Evolutionary conservation across 345 rosid genomes (phyloP).

Genomic region (Gynandropsis gynandra): DNA sequence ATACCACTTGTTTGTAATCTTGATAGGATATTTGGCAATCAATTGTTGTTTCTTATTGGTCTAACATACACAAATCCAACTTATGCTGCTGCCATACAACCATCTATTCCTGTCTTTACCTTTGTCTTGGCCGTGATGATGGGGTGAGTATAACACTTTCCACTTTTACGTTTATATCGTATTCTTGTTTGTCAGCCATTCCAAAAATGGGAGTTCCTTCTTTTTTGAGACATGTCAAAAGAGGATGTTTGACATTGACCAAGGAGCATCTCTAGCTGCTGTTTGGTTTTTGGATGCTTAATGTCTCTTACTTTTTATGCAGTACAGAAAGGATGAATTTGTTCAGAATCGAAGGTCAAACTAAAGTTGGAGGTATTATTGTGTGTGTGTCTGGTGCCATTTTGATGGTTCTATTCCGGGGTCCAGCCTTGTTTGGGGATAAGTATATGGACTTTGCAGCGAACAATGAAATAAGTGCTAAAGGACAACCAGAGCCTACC

Average conservation of each 20-base stretch:
- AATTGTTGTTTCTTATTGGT: slow-evolving; percentile 89
- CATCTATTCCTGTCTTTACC: slow-evolving; percentile 95
- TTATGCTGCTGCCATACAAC: slow-evolving; percentile 96
- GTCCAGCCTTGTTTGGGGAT: slow-evolving; percentile 72
- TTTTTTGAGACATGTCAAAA: background rate
- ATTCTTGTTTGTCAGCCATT: too few species aligned
- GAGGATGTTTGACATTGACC: too few species aligned
- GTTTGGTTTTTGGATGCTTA: slow-evolving; percentile 13
- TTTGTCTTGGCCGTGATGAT: slow-evolving; percentile 79
- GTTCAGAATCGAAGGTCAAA: slow-evolving; percentile 79
- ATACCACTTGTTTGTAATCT: slow-evolving; percentile 19
- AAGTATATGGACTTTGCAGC: slow-evolving; percentile 41
- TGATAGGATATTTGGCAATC: slow-evolving; percentile 93
- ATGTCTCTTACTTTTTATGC: slow-evolving; percentile 36
- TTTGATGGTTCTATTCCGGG: slow-evolving; percentile 79
- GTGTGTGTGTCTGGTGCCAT: slow-evolving; percentile 83
- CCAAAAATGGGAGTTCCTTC: background rate
- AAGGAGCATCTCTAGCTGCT: too few species aligned
- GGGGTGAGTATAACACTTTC: slow-evolving; percentile 54
- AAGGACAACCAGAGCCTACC: slow-evolving; percentile 82
- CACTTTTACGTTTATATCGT: background rate
- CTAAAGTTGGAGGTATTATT: slow-evolving; percentile 76
- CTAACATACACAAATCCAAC: slow-evolving; percentile 96
- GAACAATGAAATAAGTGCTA: slow-evolving; percentile 55
- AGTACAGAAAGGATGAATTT: slow-evolving; percentile 92